phyloP scores from a whole-genome alignment of 495 filamentous ascomycete species.

The Penicillium soppii region DNA sequence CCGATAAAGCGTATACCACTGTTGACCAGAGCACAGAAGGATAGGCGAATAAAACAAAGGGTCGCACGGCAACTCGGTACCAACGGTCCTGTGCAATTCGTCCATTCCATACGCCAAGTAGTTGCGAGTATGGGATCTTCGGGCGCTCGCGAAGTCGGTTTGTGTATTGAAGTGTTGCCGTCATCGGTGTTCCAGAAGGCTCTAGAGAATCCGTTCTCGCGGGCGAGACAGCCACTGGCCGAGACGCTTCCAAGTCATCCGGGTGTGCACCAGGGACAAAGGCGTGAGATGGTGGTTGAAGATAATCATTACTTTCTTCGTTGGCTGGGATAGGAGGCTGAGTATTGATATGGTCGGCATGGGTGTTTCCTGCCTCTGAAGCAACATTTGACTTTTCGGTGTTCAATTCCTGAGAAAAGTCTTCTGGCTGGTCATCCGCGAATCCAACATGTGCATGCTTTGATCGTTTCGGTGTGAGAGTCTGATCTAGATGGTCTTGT shows the following conservation, averaged over 20 bases:
- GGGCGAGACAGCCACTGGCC: conserved; percentile 21
- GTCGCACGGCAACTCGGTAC: conserved; percentile 71
- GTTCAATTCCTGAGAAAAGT: conserved; percentile 14
- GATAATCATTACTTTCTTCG: conserved; percentile 13
- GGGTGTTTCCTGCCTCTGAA: neutral
- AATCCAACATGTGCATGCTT: conserved; percentile 58
- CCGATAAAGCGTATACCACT: conserved; percentile 79
- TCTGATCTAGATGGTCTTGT: conserved; percentile 3
- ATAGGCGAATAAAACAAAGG: conserved; percentile 83
- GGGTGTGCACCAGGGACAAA: conserved; percentile 2
- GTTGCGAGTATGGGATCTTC: conserved; percentile 65
- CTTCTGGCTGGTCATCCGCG: conserved; percentile 30
- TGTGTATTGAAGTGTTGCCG: conserved; percentile 52
- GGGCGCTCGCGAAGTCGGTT: conserved; percentile 57
- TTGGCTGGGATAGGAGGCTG: conserved; percentile 7
- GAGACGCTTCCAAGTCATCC: conserved; percentile 26
- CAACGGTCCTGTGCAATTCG: conserved; percentile 76
- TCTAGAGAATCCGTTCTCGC: conserved; percentile 33
- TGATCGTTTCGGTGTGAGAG: conserved; percentile 14
- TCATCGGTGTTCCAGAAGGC: conserved; percentile 19
- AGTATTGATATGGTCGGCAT: neutral
- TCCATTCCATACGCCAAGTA: conserved; percentile 73
- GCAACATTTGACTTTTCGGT: conserved; percentile 1
- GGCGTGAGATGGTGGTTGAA: conserved; percentile 9
- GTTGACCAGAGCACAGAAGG: conserved; percentile 90